Conservation (phyloP, 305 asterid genomes). For the Petunia hybrid region DNA sequence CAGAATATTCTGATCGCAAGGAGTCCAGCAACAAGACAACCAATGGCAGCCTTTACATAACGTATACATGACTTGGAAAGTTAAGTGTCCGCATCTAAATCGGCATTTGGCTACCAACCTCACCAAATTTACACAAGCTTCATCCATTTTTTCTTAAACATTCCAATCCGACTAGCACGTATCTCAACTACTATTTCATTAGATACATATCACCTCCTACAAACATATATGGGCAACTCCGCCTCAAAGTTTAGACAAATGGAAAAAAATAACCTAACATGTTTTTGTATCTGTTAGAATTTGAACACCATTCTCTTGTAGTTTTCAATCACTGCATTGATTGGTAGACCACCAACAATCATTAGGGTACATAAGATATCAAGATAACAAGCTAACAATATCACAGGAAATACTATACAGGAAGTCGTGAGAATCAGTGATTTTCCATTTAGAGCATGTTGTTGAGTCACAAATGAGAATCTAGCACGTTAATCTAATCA, state of each 20-base stretch:
- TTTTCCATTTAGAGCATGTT: not conserved
- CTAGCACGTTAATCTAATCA: not conserved
- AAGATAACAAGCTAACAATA: not conserved
- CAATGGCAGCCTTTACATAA: not conserved
- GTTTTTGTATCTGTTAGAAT: too few species aligned
- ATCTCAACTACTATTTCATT: too few species aligned
- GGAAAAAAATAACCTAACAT: too few species aligned
- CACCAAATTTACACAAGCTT: constrained; percentile 30
- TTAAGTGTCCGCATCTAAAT: not conserved
- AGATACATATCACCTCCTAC: too few species aligned
- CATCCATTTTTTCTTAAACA: constrained; percentile 20
- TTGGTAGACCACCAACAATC: too few species aligned
- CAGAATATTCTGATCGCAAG: not conserved
- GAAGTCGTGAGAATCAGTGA: constrained; percentile 26
- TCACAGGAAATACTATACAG: not conserved
- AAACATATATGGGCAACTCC: too few species aligned
- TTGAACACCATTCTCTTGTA: too few species aligned
- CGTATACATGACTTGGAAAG: constrained; percentile 12
- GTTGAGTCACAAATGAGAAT: constrained; percentile 27
- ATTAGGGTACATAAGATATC: not conserved
- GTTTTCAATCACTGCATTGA: too few species aligned
- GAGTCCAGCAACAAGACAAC: not conserved
- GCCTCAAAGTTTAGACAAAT: too few species aligned
- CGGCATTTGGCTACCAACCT: constrained; percentile 8
- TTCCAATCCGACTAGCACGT: too few species aligned